Percentiles rank a stretch among this genome's conserved stretches.
phyloP scores from a whole-genome alignment of 202 grass and related monocot genomes.

The Miscanthus sacchariflorus region DNA sequence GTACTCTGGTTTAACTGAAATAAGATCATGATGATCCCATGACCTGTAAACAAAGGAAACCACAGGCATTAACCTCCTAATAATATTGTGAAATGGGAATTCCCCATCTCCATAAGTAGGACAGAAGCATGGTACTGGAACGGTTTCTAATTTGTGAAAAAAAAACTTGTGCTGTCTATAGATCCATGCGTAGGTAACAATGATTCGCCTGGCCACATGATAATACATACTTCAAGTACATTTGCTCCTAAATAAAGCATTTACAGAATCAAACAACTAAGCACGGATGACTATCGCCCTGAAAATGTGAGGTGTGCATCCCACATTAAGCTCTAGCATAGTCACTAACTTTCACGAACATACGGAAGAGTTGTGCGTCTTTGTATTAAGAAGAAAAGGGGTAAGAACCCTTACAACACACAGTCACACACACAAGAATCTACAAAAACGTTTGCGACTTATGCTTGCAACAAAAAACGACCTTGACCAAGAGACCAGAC shows the following conservation, averaged over 20 bases:
- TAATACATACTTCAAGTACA: not conserved
- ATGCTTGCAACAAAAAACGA: not conserved
- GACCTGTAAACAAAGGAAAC: conserved; percentile 57
- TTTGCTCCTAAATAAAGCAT: not conserved
- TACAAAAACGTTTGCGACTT: not conserved
- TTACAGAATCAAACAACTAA: not conserved
- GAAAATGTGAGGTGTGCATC: conserved; percentile 3
- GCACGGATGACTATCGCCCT: not conserved
- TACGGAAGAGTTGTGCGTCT: not conserved
- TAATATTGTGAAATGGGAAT: conserved; percentile 18
- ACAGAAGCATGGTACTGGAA: conserved; percentile 11
- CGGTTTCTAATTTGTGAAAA: not conserved
- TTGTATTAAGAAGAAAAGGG: not conserved
- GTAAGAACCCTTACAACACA: not conserved
- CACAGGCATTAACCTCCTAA: not conserved
- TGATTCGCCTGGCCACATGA: not conserved
- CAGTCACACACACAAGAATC: not conserved
- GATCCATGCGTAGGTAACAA: not conserved
- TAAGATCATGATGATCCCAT: conserved; percentile 93
- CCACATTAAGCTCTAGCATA: not conserved
- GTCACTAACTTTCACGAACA: not conserved
- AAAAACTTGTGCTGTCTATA: not conserved
- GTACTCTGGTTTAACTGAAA: conserved; percentile 91
- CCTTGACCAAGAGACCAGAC: not conserved
- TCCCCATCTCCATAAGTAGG: not conserved